These are phyloP conservation scores for Naganishia albida DNA, from an alignment of 1,284 basidiomycete species.

Conservation along the genomic window DNA sequence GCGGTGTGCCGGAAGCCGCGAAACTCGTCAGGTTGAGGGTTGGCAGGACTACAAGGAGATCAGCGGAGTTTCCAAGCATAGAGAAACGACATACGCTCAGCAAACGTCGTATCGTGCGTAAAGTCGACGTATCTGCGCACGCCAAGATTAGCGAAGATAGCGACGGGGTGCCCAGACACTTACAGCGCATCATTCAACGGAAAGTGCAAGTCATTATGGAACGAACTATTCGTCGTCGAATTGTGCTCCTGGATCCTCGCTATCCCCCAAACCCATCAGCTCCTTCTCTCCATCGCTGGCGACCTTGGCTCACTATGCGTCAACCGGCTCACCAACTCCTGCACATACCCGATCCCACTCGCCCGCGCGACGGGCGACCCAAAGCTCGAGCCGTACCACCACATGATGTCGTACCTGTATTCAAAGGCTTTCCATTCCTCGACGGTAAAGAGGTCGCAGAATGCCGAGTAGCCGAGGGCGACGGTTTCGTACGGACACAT, in stretches of 20 bases:
- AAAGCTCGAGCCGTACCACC: constrained; percentile 53
- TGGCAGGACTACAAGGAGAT: constrained; percentile 57
- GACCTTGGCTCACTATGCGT: constrained; percentile 44
- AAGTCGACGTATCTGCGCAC: constrained; percentile 47
- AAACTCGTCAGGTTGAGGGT: constrained; percentile 70
- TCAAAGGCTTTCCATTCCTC: constrained; percentile 68
- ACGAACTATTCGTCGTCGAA: constrained; percentile 61
- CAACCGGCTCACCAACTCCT: constrained; percentile 53
- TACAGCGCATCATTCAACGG: constrained; percentile 64
- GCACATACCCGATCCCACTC: constrained; percentile 54
- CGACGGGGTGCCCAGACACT: constrained; percentile 43
- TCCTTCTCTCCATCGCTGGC: neutral
- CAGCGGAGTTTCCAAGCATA: neutral
- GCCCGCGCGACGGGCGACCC: constrained; percentile 53
- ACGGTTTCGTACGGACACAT: constrained; percentile 51
- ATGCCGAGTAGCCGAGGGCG: constrained; percentile 56
- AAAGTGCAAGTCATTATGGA: constrained; percentile 63
- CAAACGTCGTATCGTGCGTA: constrained; percentile 52
- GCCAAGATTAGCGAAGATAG: constrained; percentile 15
- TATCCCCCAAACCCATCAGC: constrained; percentile 24
- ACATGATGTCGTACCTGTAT: constrained; percentile 56
- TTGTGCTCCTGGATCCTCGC: constrained; percentile 60
- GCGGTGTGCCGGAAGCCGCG: constrained; percentile 67
- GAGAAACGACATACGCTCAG: constrained; percentile 41
- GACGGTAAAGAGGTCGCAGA: constrained; percentile 64